Conservation (phyloP, 2,329 filamentous ascomycete genomes). For the Chaetomiaceae sp. region DNA sequence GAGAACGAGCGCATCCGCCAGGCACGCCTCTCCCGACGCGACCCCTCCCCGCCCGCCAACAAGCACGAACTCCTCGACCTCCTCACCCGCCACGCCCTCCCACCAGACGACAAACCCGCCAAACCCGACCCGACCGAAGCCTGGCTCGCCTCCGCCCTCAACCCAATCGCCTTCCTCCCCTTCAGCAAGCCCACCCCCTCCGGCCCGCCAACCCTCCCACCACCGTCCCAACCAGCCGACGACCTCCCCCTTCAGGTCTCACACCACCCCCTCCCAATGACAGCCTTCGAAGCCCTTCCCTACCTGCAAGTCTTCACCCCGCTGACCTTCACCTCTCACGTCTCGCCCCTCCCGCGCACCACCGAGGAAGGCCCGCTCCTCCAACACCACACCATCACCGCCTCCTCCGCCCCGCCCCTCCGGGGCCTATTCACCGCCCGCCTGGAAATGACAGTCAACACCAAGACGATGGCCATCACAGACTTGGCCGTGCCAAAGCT, state of each 20-base stretch:
- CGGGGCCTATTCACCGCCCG: conserved; percentile 54
- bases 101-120: conserved; percentile 29
- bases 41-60: conserved; percentile 26
- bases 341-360: conserved; percentile 41
- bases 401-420: conserved; percentile 41
- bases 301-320: conserved; percentile 70
- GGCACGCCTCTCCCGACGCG: conserved; percentile 33
- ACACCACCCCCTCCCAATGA: conserved; percentile 61
- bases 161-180: conserved; percentile 49
- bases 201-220: conserved; percentile 25
- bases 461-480: conserved; percentile 46
- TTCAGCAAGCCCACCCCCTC: conserved; percentile 38
- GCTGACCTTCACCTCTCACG: conserved; percentile 55
- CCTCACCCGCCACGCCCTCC: conserved; percentile 40
- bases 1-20: conserved; percentile 55
- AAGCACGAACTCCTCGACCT: conserved; percentile 38
- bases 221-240: conserved; percentile 30
- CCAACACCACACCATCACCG: conserved; percentile 54
- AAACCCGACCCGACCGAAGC: conserved; percentile 32
- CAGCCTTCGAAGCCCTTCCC: conserved; percentile 60
- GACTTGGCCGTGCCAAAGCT: conserved; percentile 51
- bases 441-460: conserved; percentile 56
- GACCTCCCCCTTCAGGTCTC: conserved; percentile 44
- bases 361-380: conserved; percentile 33
- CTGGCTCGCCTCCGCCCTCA: conserved; percentile 46